These are phyloP conservation scores for Globisporangium canariense DNA, from an alignment of 352 stramenopile genomes.

Conservation along the genomic window DNA sequence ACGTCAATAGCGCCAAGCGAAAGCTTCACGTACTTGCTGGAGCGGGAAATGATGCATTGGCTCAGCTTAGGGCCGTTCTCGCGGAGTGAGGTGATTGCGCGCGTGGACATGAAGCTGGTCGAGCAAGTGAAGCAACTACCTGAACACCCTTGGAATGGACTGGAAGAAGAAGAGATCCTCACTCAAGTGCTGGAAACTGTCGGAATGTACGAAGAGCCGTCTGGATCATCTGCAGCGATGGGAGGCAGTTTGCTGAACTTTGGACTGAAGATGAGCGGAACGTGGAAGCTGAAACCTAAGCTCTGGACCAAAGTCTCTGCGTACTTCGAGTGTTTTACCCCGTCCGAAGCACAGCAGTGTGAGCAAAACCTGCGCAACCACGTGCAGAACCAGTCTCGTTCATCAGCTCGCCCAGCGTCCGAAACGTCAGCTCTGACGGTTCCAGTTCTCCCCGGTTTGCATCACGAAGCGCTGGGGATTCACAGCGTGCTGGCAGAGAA, in stretches of 20 bases:
- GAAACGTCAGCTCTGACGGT: slow-evolving; percentile 16
- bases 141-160: slow-evolving; percentile 42
- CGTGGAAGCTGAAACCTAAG: slow-evolving; percentile 55
- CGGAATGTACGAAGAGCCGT: slow-evolving; percentile 55
- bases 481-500: slow-evolving; percentile 33
- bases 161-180: slow-evolving; percentile 81
- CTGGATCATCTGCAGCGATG: slow-evolving; percentile 2
- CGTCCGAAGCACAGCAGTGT: slow-evolving; percentile 63
- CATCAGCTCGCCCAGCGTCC: not conserved
- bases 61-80: slow-evolving; percentile 64
- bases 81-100: slow-evolving; percentile 59
- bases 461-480: slow-evolving; percentile 21
- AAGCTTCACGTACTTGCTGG: slow-evolving; percentile 40
- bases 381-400: slow-evolving; percentile 10
- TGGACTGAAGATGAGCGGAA: slow-evolving; percentile 69
- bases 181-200: slow-evolving; percentile 59
- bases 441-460: slow-evolving; percentile 29
- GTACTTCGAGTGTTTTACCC: slow-evolving; percentile 76
- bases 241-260: slow-evolving; percentile 30
- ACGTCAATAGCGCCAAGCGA: slow-evolving; percentile 29
- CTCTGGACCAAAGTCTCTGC: slow-evolving; percentile 57
- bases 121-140: slow-evolving; percentile 68
- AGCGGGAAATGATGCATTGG: slow-evolving; percentile 79
- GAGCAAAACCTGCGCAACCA: slow-evolving; percentile 65
- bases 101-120: slow-evolving; percentile 69